Conservation (phyloP, 75 land plant genomes). For the Selaginella moellendorffii region DNA sequence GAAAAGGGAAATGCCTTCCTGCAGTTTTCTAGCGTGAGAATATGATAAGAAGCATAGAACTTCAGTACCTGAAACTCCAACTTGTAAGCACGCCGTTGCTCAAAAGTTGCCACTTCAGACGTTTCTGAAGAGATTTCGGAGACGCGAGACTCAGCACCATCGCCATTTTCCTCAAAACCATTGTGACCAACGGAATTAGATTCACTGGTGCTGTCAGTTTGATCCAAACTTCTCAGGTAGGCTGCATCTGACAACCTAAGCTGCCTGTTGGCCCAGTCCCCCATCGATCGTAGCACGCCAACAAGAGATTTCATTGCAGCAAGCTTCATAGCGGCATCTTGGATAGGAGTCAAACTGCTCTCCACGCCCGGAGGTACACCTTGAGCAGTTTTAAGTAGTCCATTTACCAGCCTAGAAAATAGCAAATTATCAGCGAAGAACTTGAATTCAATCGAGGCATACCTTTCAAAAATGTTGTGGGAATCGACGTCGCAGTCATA, state of each 20-base stretch:
- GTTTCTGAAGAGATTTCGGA: constrained; percentile 56
- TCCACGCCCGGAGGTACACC: constrained; percentile 75
- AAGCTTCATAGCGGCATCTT: constrained; percentile 75
- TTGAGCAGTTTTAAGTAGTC: constrained; percentile 95
- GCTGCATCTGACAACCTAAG: constrained; percentile 69
- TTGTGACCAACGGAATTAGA: constrained; percentile 11
- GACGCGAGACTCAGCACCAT: constrained; percentile 44
- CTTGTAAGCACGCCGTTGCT: constrained; percentile 96
- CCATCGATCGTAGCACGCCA: constrained; percentile 88
- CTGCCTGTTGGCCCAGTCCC: constrained; percentile 97
- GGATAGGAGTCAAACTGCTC: constrained; percentile 74
- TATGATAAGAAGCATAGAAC: no score
- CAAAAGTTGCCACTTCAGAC: constrained; percentile 69
- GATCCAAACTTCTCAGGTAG: constrained; percentile 49
- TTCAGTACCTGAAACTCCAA: constrained; percentile 99
- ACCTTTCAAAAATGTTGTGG: constrained; percentile 80
- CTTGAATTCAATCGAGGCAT: no score
- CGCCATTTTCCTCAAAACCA: constrained; percentile 43
- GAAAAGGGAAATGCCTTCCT: constrained; percentile 93
- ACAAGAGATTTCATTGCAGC: constrained; percentile 93
- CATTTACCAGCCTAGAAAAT: not conserved
- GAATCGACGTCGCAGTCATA: constrained; percentile 82
- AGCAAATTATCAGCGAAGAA: no score
- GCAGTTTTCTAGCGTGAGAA: constrained; percentile 17
- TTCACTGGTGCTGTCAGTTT: constrained; percentile 38